Percentiles rank a stretch among this genome's conserved stretches.
Conservation (phyloP, 306 rosid species). For the Herpetospermum pedunculosum region DNA sequence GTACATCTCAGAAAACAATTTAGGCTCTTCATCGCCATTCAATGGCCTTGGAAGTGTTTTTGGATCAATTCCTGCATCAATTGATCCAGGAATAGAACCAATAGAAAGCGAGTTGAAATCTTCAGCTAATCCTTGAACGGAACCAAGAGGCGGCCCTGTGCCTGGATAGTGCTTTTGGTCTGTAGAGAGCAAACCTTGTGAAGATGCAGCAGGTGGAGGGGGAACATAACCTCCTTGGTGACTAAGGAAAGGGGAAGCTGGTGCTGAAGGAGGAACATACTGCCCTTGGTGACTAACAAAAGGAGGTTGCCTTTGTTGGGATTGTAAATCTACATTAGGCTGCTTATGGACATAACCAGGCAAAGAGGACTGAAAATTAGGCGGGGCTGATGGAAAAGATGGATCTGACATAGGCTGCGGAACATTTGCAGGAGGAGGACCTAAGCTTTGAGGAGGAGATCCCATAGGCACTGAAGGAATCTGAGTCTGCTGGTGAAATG, state of each 20-base stretch:
- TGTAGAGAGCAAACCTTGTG: slow-evolving; percentile 42
- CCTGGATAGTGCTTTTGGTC: slow-evolving; percentile 45
- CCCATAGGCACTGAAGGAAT: slow-evolving; percentile 60
- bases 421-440: slow-evolving; percentile 31
- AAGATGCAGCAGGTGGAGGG: slow-evolving; percentile 41
- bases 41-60: slow-evolving; percentile 85
- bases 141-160: slow-evolving; percentile 45
- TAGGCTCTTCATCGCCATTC: slow-evolving; percentile 75
- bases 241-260: slow-evolving; percentile 37
- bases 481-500: slow-evolving; percentile 37
- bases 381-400: slow-evolving; percentile 29
- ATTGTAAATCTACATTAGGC: slow-evolving; percentile 40
- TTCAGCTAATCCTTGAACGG: slow-evolving; percentile 69
- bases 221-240: slow-evolving; percentile 62
- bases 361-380: slow-evolving; percentile 48
- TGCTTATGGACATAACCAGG: slow-evolving; percentile 60
- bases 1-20: slow-evolving; percentile 36
- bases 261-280: slow-evolving; percentile 32
- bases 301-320: slow-evolving; percentile 44
- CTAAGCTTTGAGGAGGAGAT: slow-evolving; percentile 36
- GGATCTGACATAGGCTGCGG: slow-evolving; percentile 33
- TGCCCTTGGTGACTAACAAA: slow-evolving; percentile 43
- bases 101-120: slow-evolving; percentile 77
- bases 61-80: slow-evolving; percentile 62
- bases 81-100: slow-evolving; percentile 80